phyloP scores from a whole-genome alignment of 352 stramenopile species.

The Phytopythium oedochilum region DNA sequence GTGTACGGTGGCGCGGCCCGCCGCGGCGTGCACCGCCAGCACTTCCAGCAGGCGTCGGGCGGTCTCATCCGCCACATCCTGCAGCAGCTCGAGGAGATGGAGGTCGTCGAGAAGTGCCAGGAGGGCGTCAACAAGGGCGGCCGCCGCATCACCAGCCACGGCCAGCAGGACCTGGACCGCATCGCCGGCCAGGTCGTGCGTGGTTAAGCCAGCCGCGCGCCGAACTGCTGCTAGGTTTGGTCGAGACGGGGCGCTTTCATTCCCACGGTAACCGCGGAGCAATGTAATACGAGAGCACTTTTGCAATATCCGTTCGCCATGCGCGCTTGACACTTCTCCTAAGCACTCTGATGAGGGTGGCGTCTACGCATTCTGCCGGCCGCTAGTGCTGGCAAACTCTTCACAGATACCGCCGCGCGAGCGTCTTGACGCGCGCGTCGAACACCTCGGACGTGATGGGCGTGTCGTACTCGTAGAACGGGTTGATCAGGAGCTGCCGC shows the following conservation, averaged over 20 bases:
- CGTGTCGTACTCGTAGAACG: constrained; percentile 95
- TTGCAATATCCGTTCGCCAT: constrained; percentile 7
- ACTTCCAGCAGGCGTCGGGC: constrained; percentile 94
- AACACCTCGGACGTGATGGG: constrained; percentile 92
- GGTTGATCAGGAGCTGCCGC: constrained; percentile 92
- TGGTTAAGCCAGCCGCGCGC: constrained; percentile 34
- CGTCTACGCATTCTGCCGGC: no score
- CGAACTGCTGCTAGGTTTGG: background rate
- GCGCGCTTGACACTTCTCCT: no score
- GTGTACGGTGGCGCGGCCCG: constrained; percentile 95
- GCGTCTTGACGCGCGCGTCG: constrained; percentile 87
- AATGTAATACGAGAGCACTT: constrained; percentile 8
- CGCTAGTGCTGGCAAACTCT: no score
- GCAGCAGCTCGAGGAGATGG: constrained; percentile 97
- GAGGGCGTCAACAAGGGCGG: constrained; percentile 92
- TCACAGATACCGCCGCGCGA: constrained; percentile 89
- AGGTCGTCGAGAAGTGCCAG: constrained; percentile 95
- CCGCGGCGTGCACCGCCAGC: constrained; percentile 92
- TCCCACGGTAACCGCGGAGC: background rate
- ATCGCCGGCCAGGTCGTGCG: constrained; percentile 95
- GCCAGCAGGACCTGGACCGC: constrained; percentile 98
- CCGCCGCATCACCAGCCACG: constrained; percentile 94
- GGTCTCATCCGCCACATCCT: constrained; percentile 98
- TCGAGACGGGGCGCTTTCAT: background rate
- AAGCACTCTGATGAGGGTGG: background rate